These are phyloP conservation scores for Guyanaporus albipodus DNA, from an alignment of 768 basidiomycete species.

Conservation along the genomic window DNA sequence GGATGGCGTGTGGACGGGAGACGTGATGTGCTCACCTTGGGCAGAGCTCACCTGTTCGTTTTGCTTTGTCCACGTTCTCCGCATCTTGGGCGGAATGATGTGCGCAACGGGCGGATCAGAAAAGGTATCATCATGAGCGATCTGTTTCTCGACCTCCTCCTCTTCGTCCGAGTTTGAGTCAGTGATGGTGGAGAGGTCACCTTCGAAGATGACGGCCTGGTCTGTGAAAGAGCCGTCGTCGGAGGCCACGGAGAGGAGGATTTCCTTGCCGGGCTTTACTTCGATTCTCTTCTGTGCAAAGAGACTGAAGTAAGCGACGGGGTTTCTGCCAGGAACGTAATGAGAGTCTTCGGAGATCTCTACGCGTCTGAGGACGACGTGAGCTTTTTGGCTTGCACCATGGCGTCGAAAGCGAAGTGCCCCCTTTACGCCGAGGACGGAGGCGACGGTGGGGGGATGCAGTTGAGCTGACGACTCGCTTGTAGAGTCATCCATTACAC, in stretches of 20 bases:
- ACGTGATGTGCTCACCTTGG: constrained; percentile 34
- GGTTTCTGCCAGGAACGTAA: constrained; percentile 37
- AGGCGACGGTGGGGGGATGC: constrained; percentile 38
- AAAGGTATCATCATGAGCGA: constrained; percentile 40
- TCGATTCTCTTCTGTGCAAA: constrained; percentile 69
- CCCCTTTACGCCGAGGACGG: constrained; percentile 60
- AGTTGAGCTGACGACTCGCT: constrained; percentile 32
- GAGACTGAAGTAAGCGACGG: constrained; percentile 54
- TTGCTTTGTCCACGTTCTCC: constrained; percentile 54
- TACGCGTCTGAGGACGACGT: constrained; percentile 64
- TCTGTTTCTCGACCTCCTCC: constrained; percentile 39
- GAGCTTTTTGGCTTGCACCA: constrained; percentile 63
- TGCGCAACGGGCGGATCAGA: constrained; percentile 31
- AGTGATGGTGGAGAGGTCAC: constrained; percentile 33
- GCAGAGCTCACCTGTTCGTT: constrained; percentile 40
- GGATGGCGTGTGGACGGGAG: constrained; percentile 4
- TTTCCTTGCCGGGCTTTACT: constrained; percentile 67
- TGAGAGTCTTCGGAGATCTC: constrained; percentile 42
- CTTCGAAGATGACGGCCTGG: constrained; percentile 56
- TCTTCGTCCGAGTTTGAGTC: constrained; percentile 36
- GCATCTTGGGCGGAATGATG: constrained; percentile 60
- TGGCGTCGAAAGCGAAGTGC: constrained; percentile 62
- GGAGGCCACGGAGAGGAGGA: constrained; percentile 55
- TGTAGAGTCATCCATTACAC: constrained; percentile 37
- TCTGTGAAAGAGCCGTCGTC: constrained; percentile 53